These are phyloP conservation scores for Chrysanthemum lavandulifolium DNA, from an alignment of 129 eudicot genomes.

Conservation along the genomic window DNA sequence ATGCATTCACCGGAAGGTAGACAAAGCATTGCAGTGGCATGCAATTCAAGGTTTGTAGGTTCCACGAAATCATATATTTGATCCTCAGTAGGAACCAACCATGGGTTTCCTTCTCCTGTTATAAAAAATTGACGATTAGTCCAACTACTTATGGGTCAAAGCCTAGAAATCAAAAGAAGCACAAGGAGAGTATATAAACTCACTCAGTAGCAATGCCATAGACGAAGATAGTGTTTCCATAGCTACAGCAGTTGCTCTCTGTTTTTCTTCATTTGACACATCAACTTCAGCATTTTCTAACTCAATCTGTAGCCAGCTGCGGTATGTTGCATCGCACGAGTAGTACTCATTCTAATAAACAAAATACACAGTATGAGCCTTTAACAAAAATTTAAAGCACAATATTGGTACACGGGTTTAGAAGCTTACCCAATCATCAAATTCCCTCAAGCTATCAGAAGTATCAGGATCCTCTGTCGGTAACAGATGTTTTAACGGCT, in stretches of 20 bases:
- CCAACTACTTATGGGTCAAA: constrained; percentile 1
- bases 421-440: constrained; percentile 86
- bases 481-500: constrained; percentile 70
- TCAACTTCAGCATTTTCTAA: constrained; percentile 64
- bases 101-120: constrained; percentile 68
- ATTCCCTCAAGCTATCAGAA: constrained; percentile 86
- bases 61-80: constrained; percentile 48
- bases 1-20: constrained; percentile 92
- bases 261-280: constrained; percentile 69
- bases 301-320: constrained; percentile 86
- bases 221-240: constrained; percentile 62
- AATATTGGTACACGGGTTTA: constrained; percentile 5
- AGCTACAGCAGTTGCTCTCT: constrained; percentile 57
- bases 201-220: constrained; percentile 60
- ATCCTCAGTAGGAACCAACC: constrained; percentile 81
- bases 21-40: constrained; percentile 84
- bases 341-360: constrained; percentile 76
- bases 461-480: constrained; percentile 46
- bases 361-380: neutral
- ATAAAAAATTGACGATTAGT: neutral
- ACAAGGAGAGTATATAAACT: constrained; percentile 30
- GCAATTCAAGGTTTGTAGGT: constrained; percentile 76
- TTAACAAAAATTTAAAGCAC: constrained; percentile 11
- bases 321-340: constrained; percentile 97
- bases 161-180: neutral